A percentile compares a stretch with the other conserved stretches of the same genome.
Evolutionary conservation across 1,284 basidiomycete genomes (phyloP).

Genomic region (Ustilago loliicola): DNA sequence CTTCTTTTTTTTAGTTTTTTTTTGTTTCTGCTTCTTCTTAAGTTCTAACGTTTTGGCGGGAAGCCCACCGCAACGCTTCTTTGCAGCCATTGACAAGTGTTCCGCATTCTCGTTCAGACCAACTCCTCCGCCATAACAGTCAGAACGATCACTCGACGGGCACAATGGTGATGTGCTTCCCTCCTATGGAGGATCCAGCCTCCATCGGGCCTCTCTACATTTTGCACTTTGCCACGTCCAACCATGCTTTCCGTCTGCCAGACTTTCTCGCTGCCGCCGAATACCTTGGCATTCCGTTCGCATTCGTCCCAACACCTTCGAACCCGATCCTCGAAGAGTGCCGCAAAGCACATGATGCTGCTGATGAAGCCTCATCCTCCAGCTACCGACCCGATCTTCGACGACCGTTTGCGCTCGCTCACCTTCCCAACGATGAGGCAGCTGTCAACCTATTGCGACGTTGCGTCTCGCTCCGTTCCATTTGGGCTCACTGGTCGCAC

Average conservation of each 20-base stretch:
- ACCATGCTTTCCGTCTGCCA: slow-evolving; percentile 61
- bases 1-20: neutral
- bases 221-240: slow-evolving; percentile 61
- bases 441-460: slow-evolving; percentile 80
- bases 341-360: slow-evolving; percentile 24
- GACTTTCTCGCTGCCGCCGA: slow-evolving; percentile 62
- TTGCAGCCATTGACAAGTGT: too few relatives aligned
- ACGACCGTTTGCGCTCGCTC: slow-evolving; percentile 58
- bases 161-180: slow-evolving; percentile 34
- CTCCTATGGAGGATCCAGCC: slow-evolving; percentile 33
- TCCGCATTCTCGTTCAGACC: neutral
- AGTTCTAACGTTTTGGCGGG: neutral
- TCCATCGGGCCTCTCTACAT: slow-evolving; percentile 62
- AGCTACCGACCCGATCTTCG: slow-evolving; percentile 45
- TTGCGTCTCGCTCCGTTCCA: slow-evolving; percentile 85
- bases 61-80: neutral
- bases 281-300: slow-evolving; percentile 57
- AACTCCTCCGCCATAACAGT: neutral
- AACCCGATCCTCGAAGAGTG: slow-evolving; percentile 38
- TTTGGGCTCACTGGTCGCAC: slow-evolving; percentile 70
- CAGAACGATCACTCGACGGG: neutral
- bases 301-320: slow-evolving; percentile 58
- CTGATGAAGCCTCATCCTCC: slow-evolving; percentile 32
- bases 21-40: neutral
- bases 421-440: slow-evolving; percentile 73